phyloP scores from a whole-genome alignment of 768 basidiomycete species.

The Collybia sp. region DNA sequence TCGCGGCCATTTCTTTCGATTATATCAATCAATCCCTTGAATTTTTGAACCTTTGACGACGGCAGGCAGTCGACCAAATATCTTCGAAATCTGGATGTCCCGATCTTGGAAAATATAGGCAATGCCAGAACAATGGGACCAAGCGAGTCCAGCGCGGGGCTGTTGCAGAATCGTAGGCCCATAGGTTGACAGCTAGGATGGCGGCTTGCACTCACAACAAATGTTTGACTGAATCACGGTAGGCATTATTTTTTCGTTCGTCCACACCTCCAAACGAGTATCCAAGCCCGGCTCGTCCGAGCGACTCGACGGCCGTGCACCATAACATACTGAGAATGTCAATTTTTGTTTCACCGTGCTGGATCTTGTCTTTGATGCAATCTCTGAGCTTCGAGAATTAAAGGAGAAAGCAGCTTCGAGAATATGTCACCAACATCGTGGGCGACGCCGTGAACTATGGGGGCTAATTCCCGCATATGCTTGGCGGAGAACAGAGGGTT shows the following conservation, averaged over 20 bases:
- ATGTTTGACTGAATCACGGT: conserved; percentile 8
- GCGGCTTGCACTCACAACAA: conserved; percentile 2
- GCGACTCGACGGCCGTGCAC: conserved; percentile 15
- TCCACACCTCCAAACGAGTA: conserved; percentile 15
- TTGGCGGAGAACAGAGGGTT: conserved; percentile 27
- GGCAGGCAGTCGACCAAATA: conserved; percentile 17
- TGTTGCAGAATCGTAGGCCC: not conserved
- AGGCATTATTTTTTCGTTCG: conserved; percentile 9
- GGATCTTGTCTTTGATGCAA: not conserved
- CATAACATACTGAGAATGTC: conserved; percentile 13
- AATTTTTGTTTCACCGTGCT: conserved; percentile 3
- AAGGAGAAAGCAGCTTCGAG: not conserved
- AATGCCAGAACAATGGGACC: not conserved
- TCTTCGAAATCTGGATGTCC: conserved; percentile 19
- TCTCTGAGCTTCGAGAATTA: conserved; percentile 1
- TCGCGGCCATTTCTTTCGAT: conserved; percentile 16
- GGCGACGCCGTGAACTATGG: conserved; percentile 21
- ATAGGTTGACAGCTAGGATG: not conserved
- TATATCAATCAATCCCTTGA: conserved; percentile 19
- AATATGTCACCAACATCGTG: conserved; percentile 13
- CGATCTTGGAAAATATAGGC: conserved; percentile 7
- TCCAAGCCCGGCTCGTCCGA: conserved; percentile 16
- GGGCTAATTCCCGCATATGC: conserved; percentile 24
- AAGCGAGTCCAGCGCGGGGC: not conserved
- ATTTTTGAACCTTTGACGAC: conserved; percentile 10